Conservation (phyloP, 2,329 filamentous ascomycete genomes). For the Fonsecaea pedrosoi region DNA sequence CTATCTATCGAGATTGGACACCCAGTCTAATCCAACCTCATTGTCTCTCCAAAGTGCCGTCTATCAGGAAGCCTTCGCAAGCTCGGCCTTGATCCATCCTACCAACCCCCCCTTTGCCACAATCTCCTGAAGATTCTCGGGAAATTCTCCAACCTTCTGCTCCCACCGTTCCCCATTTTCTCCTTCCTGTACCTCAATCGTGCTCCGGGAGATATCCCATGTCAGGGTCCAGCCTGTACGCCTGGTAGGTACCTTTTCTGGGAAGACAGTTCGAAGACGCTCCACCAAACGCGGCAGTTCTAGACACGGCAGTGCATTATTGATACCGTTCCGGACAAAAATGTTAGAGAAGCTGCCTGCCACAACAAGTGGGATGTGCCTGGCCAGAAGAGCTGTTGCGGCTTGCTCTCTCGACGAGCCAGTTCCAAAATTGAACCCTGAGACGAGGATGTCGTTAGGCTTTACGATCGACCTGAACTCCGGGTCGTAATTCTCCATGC, state of each 20-base stretch:
- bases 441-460: slow-evolving; percentile 78
- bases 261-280: slow-evolving; percentile 45
- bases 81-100: slow-evolving; percentile 79
- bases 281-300: slow-evolving; percentile 46
- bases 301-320: slow-evolving; percentile 49
- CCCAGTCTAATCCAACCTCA: no score
- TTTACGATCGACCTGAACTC: slow-evolving; percentile 69
- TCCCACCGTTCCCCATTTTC: slow-evolving; percentile 72
- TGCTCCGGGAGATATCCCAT: slow-evolving; percentile 78
- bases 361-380: slow-evolving; percentile 78
- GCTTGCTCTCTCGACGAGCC: slow-evolving; percentile 84
- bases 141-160: slow-evolving; percentile 80
- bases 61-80: slow-evolving; percentile 45
- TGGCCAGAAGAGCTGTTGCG: slow-evolving; percentile 83
- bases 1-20: no score
- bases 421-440: slow-evolving; percentile 87
- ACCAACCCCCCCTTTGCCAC: slow-evolving; percentile 78
- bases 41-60: no score
- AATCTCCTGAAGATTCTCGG: slow-evolving; percentile 84
- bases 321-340: slow-evolving; percentile 67
- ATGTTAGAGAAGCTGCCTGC: slow-evolving; percentile 84
- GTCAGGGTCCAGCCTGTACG: slow-evolving; percentile 82
- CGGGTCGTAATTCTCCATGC: slow-evolving; percentile 92
- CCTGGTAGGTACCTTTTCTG: slow-evolving; percentile 50
- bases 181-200: slow-evolving; percentile 74